Evolutionary conservation across 768 basidiomycete genomes (phyloP).

Genomic region (Punctularia strigosozonata): DNA sequence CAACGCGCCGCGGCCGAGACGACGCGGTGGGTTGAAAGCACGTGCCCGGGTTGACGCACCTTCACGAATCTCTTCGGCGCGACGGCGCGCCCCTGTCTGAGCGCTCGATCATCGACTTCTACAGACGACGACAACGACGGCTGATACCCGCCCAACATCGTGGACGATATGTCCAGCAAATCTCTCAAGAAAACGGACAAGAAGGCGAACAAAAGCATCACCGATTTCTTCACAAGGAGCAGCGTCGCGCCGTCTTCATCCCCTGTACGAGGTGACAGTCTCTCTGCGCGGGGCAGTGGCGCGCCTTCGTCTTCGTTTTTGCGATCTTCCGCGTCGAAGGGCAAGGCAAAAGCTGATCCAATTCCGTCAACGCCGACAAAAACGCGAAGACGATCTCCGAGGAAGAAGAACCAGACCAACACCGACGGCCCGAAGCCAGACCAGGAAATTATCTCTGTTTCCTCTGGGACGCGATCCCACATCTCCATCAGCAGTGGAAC

Average conservation of each 20-base stretch:
- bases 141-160: conserved; percentile 2
- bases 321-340: conserved; percentile 4
- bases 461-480: conserved; percentile 13
- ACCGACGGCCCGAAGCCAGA: conserved; percentile 8
- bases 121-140: no score
- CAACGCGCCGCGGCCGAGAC: no score
- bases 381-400: conserved; percentile 3
- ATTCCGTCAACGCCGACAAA: conserved; percentile 8
- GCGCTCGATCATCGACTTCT: no score
- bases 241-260: conserved; percentile 12
- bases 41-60: no score
- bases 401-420: conserved; percentile 2
- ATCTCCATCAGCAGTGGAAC: conserved; percentile 14
- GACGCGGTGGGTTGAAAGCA: no score
- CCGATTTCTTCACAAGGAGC: conserved; percentile 33
- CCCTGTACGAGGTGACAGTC: no score
- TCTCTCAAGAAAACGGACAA: conserved; percentile 6
- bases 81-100: no score
- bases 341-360: background rate
- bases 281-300: no score
- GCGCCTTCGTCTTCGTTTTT: conserved; percentile 6
- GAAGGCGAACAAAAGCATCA: conserved; percentile 21
- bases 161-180: conserved; percentile 8
- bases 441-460: conserved; percentile 15
- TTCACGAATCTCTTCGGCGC: no score